These are phyloP conservation scores for Gynochthodes officinalis DNA, from an alignment of 257 asterid genomes.

Conservation along the genomic window DNA sequence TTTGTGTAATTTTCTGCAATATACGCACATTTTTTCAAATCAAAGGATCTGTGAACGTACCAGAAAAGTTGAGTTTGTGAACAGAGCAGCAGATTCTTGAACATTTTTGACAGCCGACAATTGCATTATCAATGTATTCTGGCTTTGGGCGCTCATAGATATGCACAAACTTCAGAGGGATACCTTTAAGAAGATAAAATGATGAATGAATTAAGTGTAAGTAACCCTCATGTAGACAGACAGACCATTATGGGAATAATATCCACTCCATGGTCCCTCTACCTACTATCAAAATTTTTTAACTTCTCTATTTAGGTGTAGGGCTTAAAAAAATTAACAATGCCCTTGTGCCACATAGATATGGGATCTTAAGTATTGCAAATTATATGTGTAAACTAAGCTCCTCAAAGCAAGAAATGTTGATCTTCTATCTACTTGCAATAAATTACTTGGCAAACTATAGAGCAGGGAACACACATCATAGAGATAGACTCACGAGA, in stretches of 20 bases:
- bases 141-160: conserved; percentile 14
- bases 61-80: conserved; percentile 11
- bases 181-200: conserved; percentile 23
- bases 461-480: too few species aligned
- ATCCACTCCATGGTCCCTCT: background rate
- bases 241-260: background rate
- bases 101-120: conserved; percentile 10
- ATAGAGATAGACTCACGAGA: conserved; percentile 26
- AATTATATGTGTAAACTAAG: too few species aligned
- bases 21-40: background rate
- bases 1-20: background rate
- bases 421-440: too few species aligned
- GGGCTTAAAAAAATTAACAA: too few species aligned
- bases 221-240: too few species aligned
- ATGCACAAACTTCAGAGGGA: conserved; percentile 21
- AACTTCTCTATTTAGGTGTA: too few species aligned
- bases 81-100: conserved; percentile 3
- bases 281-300: too few species aligned
- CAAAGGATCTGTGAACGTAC: conserved; percentile 7
- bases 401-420: too few species aligned
- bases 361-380: too few species aligned
- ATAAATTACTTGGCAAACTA: too few species aligned
- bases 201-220: background rate
- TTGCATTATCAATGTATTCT: conserved; percentile 15
- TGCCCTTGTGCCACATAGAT: too few species aligned